Conservation (phyloP, 1,139 yeast species). For the Candida labiduridarum region DNA sequence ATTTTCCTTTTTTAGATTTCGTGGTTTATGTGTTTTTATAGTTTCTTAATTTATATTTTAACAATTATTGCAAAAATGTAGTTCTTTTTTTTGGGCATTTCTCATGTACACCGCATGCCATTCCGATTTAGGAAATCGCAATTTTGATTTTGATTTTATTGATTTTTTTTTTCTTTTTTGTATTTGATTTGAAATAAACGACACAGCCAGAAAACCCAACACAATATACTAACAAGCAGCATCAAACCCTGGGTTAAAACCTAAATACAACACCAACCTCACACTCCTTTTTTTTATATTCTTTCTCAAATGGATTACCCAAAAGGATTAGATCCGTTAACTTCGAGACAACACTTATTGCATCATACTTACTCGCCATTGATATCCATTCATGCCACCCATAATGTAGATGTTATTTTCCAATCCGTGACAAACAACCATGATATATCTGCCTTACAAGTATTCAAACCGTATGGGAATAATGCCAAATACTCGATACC, state of each 20-base stretch:
- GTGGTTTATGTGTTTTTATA: slow-evolving; percentile 1
- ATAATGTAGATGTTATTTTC: slow-evolving; percentile 50
- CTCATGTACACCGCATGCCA: not conserved
- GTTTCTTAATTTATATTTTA: not conserved
- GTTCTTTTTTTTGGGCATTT: not conserved
- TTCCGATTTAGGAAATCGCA: not conserved
- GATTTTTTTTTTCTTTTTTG: not conserved
- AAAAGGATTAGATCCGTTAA: slow-evolving; percentile 45
- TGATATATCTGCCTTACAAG: slow-evolving; percentile 38
- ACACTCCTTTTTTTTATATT: not conserved
- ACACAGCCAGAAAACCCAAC: not conserved
- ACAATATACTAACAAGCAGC: not conserved
- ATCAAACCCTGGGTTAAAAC: not conserved
- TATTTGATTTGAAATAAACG: not conserved
- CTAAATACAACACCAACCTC: not conserved
- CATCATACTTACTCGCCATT: slow-evolving; percentile 61
- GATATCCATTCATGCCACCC: slow-evolving; percentile 56
- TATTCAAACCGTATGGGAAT: slow-evolving; percentile 49
- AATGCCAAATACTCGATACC: slow-evolving; percentile 44
- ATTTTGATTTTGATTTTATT: not conserved
- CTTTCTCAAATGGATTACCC: slow-evolving; percentile 30
- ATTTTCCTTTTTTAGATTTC: not conserved
- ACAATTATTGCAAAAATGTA: not conserved
- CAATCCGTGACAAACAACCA: slow-evolving; percentile 29
- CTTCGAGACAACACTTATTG: slow-evolving; percentile 45